Evolutionary conservation across 805 yeast genomes (phyloP).

Genomic region (Cyberlindnera americana): DNA sequence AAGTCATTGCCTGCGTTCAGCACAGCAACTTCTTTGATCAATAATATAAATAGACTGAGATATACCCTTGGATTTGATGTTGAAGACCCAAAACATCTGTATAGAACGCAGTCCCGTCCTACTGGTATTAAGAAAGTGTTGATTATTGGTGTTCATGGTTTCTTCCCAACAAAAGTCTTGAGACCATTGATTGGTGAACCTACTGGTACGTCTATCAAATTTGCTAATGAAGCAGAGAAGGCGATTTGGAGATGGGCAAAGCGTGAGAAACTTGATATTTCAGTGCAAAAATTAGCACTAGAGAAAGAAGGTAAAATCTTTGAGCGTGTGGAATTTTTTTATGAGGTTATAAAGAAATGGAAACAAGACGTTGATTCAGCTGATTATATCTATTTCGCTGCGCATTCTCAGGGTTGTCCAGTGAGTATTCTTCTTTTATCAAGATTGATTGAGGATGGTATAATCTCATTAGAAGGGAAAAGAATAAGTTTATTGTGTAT

Average conservation of each 20-base stretch:
- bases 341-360: conserved; percentile 69
- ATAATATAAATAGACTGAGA: conserved; percentile 23
- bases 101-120: conserved; percentile 16
- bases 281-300: conserved; percentile 82
- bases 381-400: conserved; percentile 85
- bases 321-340: conserved; percentile 80
- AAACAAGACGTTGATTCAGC: conserved; percentile 48
- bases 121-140: conserved; percentile 52
- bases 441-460: conserved; percentile 59
- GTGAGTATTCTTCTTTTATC: conserved; percentile 82
- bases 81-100: conserved; percentile 26
- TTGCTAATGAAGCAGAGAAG: conserved; percentile 85
- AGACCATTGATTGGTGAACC: conserved; percentile 92
- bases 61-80: conserved; percentile 27
- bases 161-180: conserved; percentile 83
- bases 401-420: conserved; percentile 96
- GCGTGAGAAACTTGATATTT: conserved; percentile 34
- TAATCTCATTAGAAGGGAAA: conserved; percentile 33
- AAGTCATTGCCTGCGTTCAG: conserved; percentile 24
- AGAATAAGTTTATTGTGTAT: conserved; percentile 73
- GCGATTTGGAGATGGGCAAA: conserved; percentile 64
- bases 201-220: conserved; percentile 89
- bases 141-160: conserved; percentile 93
- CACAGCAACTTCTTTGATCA: conserved; percentile 16
- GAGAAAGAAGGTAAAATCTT: conserved; percentile 92